Evolutionary conservation across 192 early-diverging fungal genomes (phyloP), one percentile per base, ranked within the genome.

Genomic region (Coemansia sp.): DNA sequence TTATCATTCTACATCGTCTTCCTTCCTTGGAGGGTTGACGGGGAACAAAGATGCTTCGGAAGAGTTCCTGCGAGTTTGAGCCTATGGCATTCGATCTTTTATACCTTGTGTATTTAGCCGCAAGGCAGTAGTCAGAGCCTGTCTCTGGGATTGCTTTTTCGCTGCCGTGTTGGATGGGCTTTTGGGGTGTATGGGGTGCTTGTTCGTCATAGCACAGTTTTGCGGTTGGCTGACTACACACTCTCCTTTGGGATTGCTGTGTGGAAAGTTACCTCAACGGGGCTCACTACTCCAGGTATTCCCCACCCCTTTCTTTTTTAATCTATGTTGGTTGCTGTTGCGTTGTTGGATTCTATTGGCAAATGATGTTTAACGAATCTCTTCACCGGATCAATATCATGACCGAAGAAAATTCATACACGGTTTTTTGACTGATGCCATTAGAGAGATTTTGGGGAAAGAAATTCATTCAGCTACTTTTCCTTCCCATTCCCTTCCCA

Each of bases 191-290:
- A 26, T n/a, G 55, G n/a, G 59, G 64, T 28, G 36, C 56, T 63
- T 81, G 72, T 75, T 81, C 78, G 78, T 81, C 78, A 81, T 81
- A 81, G 78, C 78, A 81, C 78, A 81, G 78, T 81, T 69, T 75
- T 81, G 78, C 77, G 72, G 78, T 75, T 79, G 73, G 73, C 43
- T 61, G 64, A 61, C 35, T 36, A 28, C 47, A 43, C 38, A 21
- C 6, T 12, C 13, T 18, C 34, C 16, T 65, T 50, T 36, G 18
- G 26, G 33, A 20, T 57, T 59, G 47, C 26, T 55, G 26, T 55
- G 13, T 26, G 31, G 41, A 53, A 69, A 65, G 66, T 59, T 81
- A 81, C 78, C 78, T 72, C 78, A 81, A 81, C 78, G 78, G 78
- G 78, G 78, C 78, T 81, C 78, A 81, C 73, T 81, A 55, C 64